Evolutionary conservation across 805 yeast species (phyloP), one percentile per base, ranked within the genome.

Genomic region (Cyberlindnera euphorbiae): DNA sequence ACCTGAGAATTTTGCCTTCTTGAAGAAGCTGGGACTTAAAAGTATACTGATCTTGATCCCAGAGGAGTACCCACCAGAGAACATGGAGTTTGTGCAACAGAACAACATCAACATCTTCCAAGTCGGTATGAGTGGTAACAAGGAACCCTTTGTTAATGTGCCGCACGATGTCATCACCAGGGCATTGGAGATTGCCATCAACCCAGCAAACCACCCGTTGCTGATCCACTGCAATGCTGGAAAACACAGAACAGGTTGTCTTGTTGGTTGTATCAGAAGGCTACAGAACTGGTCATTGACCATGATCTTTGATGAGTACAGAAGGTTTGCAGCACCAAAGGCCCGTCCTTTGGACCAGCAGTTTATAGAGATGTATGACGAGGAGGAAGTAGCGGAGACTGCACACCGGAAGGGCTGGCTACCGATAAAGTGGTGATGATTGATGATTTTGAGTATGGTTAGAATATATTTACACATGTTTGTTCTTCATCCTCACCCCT

Each of bases 141-240:
- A 93, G 55, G 96, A 88, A 53, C 96, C 96, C 9, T 87, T 88
- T 63, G 95, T 86, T 29, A 81, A 83, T 50, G 78, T 78, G 23
- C 73, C 80, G 7, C 70, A 71, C 4, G 80, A 78, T 24, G 66
- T 82, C 26, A 76, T 93, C 21, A 82, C 89, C 1, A 75, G 77
- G 41, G 96, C 97, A 0, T 65, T 90, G 45, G 79, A 81, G 54
- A 82, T 88, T 23, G 85, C 87, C 11, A 58, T 87, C 12, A 71
- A 93, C 52, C 96, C 97, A 0, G 78, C 58, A 16, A 90, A 93
- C 59, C 97, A 88, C 40, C 98, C 98, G 2, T 67, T 93, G 10
- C 65, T 93, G 45, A 85, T 93, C 29, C 98, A 93, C 59, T 93
- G 98, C 62, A 93, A 93, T 62, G 67, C 96, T 41, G 98, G 98